Percentiles rank a stretch among this genome's conserved stretches.
Evolutionary conservation across 495 filamentous ascomycete species (phyloP).

Genomic region (Lophiotrema nucula): DNA sequence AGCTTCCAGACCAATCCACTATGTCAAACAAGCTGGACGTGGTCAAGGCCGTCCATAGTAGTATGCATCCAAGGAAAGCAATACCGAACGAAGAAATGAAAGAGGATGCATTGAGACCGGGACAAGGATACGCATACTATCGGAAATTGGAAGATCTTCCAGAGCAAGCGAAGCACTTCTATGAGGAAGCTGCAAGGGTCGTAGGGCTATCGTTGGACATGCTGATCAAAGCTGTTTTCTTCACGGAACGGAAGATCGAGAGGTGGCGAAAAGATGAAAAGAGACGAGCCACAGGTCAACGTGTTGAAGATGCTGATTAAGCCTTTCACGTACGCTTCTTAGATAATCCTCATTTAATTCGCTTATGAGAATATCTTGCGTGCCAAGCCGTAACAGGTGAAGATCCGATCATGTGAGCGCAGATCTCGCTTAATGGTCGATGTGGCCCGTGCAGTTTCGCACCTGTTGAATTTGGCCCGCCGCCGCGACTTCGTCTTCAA

Average conservation of each 20-base stretch:
- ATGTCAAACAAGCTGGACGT: slow-evolving; percentile 32
- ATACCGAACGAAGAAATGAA: slow-evolving; percentile 32
- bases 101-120: slow-evolving; percentile 45
- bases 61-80: slow-evolving; percentile 33
- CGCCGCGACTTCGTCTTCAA: neutral
- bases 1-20: slow-evolving; percentile 12
- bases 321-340: neutral
- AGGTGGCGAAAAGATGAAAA: slow-evolving; percentile 40
- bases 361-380: neutral
- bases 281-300: neutral
- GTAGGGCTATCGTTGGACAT: slow-evolving; percentile 49
- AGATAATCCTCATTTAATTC: too few relatives aligned
- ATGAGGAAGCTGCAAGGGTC: slow-evolving; percentile 53
- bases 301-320: neutral
- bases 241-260: slow-evolving; percentile 49
- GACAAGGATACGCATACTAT: slow-evolving; percentile 59
- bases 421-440: too few relatives aligned
- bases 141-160: slow-evolving; percentile 57
- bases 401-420: too few relatives aligned
- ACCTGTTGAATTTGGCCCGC: too few relatives aligned
- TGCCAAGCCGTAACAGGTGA: neutral
- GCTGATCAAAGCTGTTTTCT: slow-evolving; percentile 49
- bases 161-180: slow-evolving; percentile 54
- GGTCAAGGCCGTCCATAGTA: slow-evolving; percentile 45
- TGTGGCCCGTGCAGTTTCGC: too few relatives aligned